Base-by-base conservation (phyloP, 2,329 filamentous ascomycete genomes). In the Cephalotrichum gorgonifer region DNA sequence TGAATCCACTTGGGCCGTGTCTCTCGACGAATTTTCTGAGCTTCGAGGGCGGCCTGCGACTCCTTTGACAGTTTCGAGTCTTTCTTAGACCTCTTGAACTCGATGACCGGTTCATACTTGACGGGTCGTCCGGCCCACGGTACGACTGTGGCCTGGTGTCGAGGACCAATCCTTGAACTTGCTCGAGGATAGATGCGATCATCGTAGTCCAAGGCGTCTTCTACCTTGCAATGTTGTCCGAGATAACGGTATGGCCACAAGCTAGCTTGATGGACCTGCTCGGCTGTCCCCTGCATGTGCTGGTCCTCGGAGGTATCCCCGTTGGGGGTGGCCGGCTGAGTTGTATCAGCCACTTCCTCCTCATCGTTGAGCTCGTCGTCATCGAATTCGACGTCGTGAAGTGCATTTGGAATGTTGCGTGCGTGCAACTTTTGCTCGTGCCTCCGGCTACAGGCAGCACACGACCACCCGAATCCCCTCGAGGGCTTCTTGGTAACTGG, bases 231-330 rank as follows among this genome's bases (percentile, higher is more conserved):
- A 67, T 98, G 93, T 56, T 95, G 89, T 33, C 93, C 93, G 6
- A 98, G 71, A 64, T 98, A 98, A 52, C 93, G 81, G 71, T 93
- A 97, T 2, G 89, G 90, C 93, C 93, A 98, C 60, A 96, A 79
- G 59, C 88, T 93, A 28, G 91, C 89, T 57, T 96, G 86, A 51
- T 93, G 88, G 51, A 91, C 85, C 62, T 97, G 91, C 60, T 95
- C 89, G 50, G 85, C 79, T 0, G 90, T 96, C 44, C 72, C 79
- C 47, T 74, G 69, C 44, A 75, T 74, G 50, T 79, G 74, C 3
- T 65, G 61, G 30, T 72, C 67, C 17, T 80, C 76, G 38, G 78
- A 73, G 42, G 79, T 76, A 8, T 75, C 74, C 11, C 83, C 81
- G 4, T 28, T 26, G 3, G 51, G 51, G 4, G 51, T 52, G 20